Evolutionary conservation across 1,284 basidiomycete species (phyloP), one percentile per base, ranked within the genome.

Genomic region (Mixia osmundae): DNA sequence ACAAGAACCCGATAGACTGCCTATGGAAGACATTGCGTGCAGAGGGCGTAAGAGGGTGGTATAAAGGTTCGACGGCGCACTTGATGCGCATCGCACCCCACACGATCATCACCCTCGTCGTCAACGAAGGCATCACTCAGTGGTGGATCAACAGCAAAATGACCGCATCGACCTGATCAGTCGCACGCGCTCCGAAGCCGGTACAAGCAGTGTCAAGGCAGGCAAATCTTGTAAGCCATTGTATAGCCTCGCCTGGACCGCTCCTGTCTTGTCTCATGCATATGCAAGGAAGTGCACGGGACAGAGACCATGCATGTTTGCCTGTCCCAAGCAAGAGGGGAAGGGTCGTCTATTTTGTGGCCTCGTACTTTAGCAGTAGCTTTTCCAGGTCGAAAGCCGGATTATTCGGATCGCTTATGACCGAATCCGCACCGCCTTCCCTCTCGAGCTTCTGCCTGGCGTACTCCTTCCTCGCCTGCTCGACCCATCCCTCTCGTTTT

Each of bases 341-440:
- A n/a, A n/a, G n/a, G n/a, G n/a, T n/a, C n/a, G n/a, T n/a, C n/a
- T n/a, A n/a, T n/a, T n/a, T n/a, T n/a, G n/a, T n/a, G n/a, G n/a
- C n/a, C n/a, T n/a, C n/a, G n/a, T n/a, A n/a, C n/a, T n/a, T n/a
- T n/a, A n/a, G n/a, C 55, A 95, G 56, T 47, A 94, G 63, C 61
- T 83, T 83, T 66, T 95, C 89, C 54, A 95, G 66, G 66, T 97
- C 87, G 61, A 97, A 97, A 47, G 70, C 72, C 44, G 87, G 80
- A 60, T 89, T 74, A 53, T 95, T 85, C 34, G 85, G 80, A 63
- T 97, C 71, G 46, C 79, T 77, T 49, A 89, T 62, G 49, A 85
- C 80, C 82, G 39, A 16, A 11, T 24, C 6, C 25, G 11, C 5
- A 30, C 36, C n/a, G 31, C n/a, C 12, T 20, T 14, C 20, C 6